Percentiles rank a stretch among this genome's conserved stretches.
Evolutionary conservation across 176 grass and related monocot species (phyloP).

Genomic region (Hsuehochloa calcarea): DNA sequence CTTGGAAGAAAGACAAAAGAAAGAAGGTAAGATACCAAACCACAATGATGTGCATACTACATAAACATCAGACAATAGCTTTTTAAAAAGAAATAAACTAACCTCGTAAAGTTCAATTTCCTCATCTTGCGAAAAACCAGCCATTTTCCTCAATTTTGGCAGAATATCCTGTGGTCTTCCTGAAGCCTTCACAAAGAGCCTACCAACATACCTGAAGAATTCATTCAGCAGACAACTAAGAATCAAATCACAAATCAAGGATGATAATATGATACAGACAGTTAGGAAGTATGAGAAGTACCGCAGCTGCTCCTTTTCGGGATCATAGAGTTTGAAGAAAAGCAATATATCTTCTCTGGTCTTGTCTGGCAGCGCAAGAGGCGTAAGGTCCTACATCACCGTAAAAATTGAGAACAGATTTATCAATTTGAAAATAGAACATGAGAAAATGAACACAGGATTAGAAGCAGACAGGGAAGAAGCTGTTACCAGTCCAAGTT

Average conservation of each 20-base stretch:
- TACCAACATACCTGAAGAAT: constrained; percentile 82
- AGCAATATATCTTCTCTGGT: constrained; percentile 93
- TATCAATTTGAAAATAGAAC: constrained; percentile 20
- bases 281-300: constrained; percentile 37
- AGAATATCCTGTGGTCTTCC: constrained; percentile 82
- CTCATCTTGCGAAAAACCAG: constrained; percentile 74
- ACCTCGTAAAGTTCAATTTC: constrained; percentile 98
- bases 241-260: constrained; percentile 25
- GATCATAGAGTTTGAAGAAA: constrained; percentile 99
- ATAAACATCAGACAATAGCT: not conserved
- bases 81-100: constrained; percentile 36
- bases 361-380: constrained; percentile 70
- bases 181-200: constrained; percentile 77
- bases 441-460: not conserved
- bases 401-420: not conserved
- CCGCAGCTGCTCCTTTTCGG: constrained; percentile 90
- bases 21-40: constrained; percentile 24
- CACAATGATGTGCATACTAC: not conserved
- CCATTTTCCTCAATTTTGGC: constrained; percentile 82
- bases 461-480: constrained; percentile 6
- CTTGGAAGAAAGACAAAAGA: no score
- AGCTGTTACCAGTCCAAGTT: constrained; percentile 61
- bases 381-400: constrained; percentile 59
- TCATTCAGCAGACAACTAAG: constrained; percentile 31
- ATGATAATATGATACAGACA: not conserved